A percentile compares a stretch with the other conserved stretches of the same genome.
Evolutionary conservation across 108 stramenopile genomes (phyloP).

Genomic region (Epithemia pelagica): DNA sequence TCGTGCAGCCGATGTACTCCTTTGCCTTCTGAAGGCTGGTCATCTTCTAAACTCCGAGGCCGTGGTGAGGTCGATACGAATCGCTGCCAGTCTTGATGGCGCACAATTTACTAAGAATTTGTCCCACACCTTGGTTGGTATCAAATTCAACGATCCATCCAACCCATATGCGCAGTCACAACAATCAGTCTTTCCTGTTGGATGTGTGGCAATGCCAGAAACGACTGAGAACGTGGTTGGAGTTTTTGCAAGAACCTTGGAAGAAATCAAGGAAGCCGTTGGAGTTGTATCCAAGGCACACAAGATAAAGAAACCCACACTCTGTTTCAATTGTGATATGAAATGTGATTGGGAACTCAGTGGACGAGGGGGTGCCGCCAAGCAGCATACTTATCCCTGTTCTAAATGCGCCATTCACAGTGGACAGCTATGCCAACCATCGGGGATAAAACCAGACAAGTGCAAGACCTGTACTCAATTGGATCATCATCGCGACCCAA

Average conservation of each 20-base stretch:
- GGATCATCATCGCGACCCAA: too few species aligned
- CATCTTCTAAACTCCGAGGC: background rate
- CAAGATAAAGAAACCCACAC: background rate
- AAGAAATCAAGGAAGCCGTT: background rate
- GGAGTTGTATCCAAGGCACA: too few species aligned
- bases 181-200: background rate
- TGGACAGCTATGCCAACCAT: background rate
- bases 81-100: background rate
- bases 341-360: background rate
- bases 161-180: background rate
- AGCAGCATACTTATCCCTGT: background rate
- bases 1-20: background rate
- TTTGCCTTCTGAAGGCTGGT: background rate
- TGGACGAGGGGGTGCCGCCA: background rate
- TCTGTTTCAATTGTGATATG: background rate
- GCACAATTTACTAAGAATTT: background rate
- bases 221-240: background rate
- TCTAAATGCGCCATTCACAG: background rate
- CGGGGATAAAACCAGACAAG: background rate
- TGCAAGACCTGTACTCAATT: too few species aligned
- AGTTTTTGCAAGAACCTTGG: background rate
- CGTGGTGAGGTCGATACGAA: background rate
- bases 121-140: background rate
- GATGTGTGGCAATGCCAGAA: background rate
- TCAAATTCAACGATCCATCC: background rate